A percentile compares a stretch with the other conserved stretches of the same genome.
phyloP scores from a whole-genome alignment of 2,329 filamentous ascomycete species.

The Diplodia seriata region DNA sequence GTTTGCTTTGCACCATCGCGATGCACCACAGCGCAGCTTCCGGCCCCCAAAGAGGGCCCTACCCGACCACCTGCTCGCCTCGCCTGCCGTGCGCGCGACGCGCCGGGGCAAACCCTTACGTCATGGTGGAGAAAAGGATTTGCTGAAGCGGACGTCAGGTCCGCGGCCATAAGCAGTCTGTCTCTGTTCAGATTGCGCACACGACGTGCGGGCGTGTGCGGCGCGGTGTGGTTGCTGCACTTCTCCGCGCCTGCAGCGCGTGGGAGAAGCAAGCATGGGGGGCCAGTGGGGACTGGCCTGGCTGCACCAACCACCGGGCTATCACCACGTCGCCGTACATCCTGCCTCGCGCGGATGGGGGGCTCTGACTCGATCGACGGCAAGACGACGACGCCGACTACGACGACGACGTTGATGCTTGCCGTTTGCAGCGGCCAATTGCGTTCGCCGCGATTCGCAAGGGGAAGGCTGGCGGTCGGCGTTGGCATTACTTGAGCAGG shows the following conservation, averaged over 20 bases:
- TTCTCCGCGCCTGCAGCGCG: background rate
- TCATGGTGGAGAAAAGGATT: constrained; percentile 13
- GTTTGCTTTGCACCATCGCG: background rate
- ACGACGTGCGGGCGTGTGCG: constrained; percentile 5
- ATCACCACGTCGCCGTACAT: constrained; percentile 11
- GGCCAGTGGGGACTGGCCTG: background rate
- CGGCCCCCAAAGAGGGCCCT: constrained; percentile 8
- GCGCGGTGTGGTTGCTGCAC: background rate
- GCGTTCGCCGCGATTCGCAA: background rate
- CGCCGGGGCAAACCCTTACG: background rate
- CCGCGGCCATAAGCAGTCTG: background rate
- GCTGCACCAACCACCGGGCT: constrained; percentile 19
- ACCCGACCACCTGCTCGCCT: background rate
- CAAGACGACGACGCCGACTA: background rate
- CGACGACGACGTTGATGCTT: background rate
- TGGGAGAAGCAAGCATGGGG: background rate
- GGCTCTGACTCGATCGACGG: background rate
- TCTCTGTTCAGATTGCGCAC: background rate
- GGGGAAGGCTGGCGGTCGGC: background rate
- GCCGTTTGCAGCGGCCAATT: background rate
- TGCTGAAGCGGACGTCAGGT: background rate
- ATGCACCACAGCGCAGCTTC: background rate
- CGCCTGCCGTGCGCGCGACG: background rate
- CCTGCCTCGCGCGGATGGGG: background rate
- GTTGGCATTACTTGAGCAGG: background rate